These are phyloP conservation scores for Exophiala sideris DNA, from an alignment of 2,329 filamentous ascomycete species.

Conservation along the genomic window DNA sequence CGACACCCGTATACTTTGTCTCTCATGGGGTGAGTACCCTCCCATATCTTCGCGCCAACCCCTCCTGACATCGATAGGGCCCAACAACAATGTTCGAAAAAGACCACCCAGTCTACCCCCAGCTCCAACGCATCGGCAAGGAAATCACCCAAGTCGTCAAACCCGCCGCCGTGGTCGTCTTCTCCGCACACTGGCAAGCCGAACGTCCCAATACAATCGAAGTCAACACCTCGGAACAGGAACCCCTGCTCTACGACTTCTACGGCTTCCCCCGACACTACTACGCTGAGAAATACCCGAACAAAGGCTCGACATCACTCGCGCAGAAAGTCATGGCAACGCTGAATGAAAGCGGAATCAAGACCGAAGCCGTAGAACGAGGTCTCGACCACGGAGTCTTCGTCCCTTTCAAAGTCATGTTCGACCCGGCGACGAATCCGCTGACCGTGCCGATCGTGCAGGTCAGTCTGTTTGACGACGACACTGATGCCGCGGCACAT, in stretches of 20 bases:
- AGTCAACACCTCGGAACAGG: constrained; percentile 63
- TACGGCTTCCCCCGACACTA: constrained; percentile 69
- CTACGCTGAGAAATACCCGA: constrained; percentile 65
- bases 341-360: constrained; percentile 57
- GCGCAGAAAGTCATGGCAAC: constrained; percentile 57
- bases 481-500: constrained; percentile 61
- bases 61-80: neutral
- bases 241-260: constrained; percentile 70
- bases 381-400: constrained; percentile 75
- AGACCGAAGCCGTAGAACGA: constrained; percentile 57
- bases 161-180: constrained; percentile 69
- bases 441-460: constrained; percentile 68
- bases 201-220: constrained; percentile 50
- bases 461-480: constrained; percentile 64
- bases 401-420: constrained; percentile 61
- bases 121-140: constrained; percentile 62
- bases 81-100: constrained; percentile 54
- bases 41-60: constrained; percentile 14
- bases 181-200: constrained; percentile 75
- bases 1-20: constrained; percentile 53
- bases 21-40: constrained; percentile 42
- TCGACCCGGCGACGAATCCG: constrained; percentile 60
- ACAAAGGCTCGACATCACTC: constrained; percentile 58
- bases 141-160: constrained; percentile 69
- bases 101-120: constrained; percentile 62